These are phyloP conservation scores for Hyaloscypha variabilis DNA, from an alignment of 495 filamentous ascomycete species.

Conservation along the genomic window DNA sequence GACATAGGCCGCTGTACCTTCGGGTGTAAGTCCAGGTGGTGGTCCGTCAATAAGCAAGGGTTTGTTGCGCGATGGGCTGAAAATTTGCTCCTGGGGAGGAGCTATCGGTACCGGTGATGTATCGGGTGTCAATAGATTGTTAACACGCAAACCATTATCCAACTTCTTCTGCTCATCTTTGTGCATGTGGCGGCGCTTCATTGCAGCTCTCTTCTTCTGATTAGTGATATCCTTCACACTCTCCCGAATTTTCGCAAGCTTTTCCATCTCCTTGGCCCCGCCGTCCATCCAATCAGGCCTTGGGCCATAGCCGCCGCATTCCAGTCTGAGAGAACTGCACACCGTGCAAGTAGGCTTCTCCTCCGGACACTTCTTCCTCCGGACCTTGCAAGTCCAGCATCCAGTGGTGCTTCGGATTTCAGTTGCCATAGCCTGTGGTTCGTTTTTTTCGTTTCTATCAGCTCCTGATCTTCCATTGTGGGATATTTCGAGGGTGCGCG, in stretches of 20 bases:
- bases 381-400: slow-evolving; percentile 44
- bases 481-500: too few relatives aligned
- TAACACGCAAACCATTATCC: too few relatives aligned
- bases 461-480: too few relatives aligned
- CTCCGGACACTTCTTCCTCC: slow-evolving; percentile 45
- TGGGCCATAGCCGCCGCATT: slow-evolving; percentile 38
- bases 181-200: background rate
- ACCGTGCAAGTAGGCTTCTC: slow-evolving; percentile 32
- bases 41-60: slow-evolving; percentile 5
- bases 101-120: too few relatives aligned
- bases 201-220: background rate
- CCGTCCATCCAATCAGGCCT: slow-evolving; percentile 39
- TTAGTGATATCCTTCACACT: slow-evolving; percentile 11
- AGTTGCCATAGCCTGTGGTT: background rate
- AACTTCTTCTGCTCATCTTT: background rate
- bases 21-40: background rate
- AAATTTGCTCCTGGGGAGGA: background rate
- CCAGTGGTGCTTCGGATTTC: slow-evolving; percentile 27
- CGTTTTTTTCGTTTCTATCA: background rate
- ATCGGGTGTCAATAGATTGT: too few relatives aligned
- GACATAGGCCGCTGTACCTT: background rate
- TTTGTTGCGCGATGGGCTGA: background rate
- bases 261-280: slow-evolving; percentile 31
- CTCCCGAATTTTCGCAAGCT: slow-evolving; percentile 21
- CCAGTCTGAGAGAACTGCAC: slow-evolving; percentile 35